A percentile compares a stretch with the other conserved stretches of the same genome.
phyloP scores from a whole-genome alignment of 139 green algal genomes.

The Micractinium sp. region DNA sequence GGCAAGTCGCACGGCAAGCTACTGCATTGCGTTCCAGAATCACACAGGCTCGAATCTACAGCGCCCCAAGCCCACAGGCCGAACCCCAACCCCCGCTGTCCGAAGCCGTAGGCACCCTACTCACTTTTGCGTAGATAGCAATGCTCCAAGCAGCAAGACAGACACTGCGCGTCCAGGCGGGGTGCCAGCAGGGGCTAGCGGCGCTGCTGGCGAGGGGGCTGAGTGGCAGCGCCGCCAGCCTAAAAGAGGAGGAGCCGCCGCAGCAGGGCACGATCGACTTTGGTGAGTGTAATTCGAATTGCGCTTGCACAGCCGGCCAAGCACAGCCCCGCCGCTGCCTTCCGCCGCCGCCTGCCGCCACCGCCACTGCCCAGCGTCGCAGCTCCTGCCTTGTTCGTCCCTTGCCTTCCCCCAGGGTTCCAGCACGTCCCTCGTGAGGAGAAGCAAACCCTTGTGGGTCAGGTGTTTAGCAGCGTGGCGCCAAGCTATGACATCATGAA shows the following conservation, averaged over 20 bases:
- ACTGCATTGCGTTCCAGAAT: too few species aligned
- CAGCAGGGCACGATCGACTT: background rate
- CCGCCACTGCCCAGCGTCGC: background rate
- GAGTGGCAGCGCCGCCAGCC: background rate
- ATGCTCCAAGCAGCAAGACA: background rate
- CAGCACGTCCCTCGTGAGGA: constrained; percentile 62
- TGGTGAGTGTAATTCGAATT: background rate
- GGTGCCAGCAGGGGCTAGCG: background rate
- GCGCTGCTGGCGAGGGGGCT: background rate
- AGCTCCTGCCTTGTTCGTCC: background rate
- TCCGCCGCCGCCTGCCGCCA: background rate
- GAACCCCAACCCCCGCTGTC: too few species aligned
- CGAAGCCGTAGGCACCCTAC: too few species aligned
- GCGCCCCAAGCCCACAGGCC: too few species aligned
- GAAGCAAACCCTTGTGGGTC: constrained; percentile 65
- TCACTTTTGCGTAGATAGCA: background rate
- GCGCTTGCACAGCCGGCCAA: background rate
- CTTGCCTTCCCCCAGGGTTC: constrained; percentile 58
- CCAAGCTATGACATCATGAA: constrained; percentile 98
- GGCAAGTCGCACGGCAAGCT: too few species aligned
- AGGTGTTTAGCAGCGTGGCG: constrained; percentile 94
- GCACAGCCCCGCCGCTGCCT: background rate
- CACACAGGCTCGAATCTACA: too few species aligned
- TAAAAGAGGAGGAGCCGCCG: background rate
- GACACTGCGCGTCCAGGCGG: background rate